Evolutionary conservation across 176 grass and related monocot species (phyloP), one percentile per base, ranked within the genome.

Genomic region (Carex cristatella): DNA sequence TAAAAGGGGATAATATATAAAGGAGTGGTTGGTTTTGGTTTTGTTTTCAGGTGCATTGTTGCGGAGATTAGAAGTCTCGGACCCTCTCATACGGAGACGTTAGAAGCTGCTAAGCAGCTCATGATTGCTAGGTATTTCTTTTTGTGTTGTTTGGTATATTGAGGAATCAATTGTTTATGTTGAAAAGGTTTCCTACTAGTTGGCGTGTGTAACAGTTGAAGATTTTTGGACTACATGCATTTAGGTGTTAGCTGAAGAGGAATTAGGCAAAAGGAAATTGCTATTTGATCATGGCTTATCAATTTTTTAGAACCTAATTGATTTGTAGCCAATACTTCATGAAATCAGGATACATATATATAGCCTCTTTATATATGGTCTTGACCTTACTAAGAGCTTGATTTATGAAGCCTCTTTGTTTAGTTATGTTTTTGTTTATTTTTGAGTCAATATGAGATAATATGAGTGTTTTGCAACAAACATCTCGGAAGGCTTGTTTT

Each of bases 21-120:
- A 10, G 32, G 5, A 54, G 30, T 83, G 33, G n/a, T 85, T 32
- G 32, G 38, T 68, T 79, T 6, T 64, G 49, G 28, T 19, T 70
- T 62, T 40, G 28, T 16, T 60, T 3, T 28, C 57, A 91, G 89
- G 78, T 97, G 94, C 77, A 79, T 92, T 74, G 48, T 89, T 62
- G 92, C 79, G 0, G 90, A 97, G 78, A 85, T 97, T 56, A 85
- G 83, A 66, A 93, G 94, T 15, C 90, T 94, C 7, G 87, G 90
- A 70, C 79, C 93, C 35, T 89, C 94, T 2, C 84, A 94, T 60
- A 32, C 67, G 2, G 78, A 92, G 5, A 59, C 84, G 2, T 83
- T 91, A 28, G 90, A 94, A 13, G 55, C 85, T 7, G 83, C 94
- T 10, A 74, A 88, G 70, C 84, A 92, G 23, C 94, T 97, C 64